These are phyloP conservation scores for Talaromyces sp. DNA, from an alignment of 2,329 filamentous ascomycete genomes.

Conservation along the genomic window DNA sequence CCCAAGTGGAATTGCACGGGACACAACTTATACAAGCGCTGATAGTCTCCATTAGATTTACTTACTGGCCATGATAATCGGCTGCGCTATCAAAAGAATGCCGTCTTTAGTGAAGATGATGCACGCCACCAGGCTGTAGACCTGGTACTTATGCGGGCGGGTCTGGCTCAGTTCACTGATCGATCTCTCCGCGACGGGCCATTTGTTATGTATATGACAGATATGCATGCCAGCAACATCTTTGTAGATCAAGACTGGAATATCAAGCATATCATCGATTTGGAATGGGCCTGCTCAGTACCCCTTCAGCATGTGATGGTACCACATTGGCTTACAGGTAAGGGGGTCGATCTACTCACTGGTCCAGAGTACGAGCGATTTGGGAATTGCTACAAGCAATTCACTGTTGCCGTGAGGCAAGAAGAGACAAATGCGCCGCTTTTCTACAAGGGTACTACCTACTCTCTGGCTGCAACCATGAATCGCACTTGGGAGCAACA, in stretches of 20 bases:
- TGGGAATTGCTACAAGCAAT: neutral
- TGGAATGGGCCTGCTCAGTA: constrained; percentile 21
- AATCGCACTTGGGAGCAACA: neutral
- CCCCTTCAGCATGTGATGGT: constrained; percentile 17
- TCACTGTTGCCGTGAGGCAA: neutral
- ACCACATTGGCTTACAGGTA: constrained; percentile 22
- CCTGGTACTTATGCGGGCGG: constrained; percentile 19
- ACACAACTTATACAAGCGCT: neutral
- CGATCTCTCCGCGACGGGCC: constrained; percentile 29
- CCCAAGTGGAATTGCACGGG: neutral
- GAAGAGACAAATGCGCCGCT: neutral
- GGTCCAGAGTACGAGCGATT: neutral
- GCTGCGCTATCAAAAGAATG: constrained; percentile 1
- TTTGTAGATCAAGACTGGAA: constrained; percentile 28
- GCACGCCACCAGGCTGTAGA: neutral
- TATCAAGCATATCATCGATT: constrained; percentile 23
- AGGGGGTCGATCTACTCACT: neutral
- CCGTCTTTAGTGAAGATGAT: neutral
- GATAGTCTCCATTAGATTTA: neutral
- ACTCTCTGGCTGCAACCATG: neutral
- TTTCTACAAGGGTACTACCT: neutral
- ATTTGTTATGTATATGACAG: constrained; percentile 31
- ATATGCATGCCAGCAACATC: constrained; percentile 37
- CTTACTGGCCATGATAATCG: neutral
- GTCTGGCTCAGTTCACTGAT: constrained; percentile 22